These are phyloP conservation scores for Neurospora sp. DNA, from an alignment of 495 filamentous ascomycete genomes.

Conservation along the genomic window DNA sequence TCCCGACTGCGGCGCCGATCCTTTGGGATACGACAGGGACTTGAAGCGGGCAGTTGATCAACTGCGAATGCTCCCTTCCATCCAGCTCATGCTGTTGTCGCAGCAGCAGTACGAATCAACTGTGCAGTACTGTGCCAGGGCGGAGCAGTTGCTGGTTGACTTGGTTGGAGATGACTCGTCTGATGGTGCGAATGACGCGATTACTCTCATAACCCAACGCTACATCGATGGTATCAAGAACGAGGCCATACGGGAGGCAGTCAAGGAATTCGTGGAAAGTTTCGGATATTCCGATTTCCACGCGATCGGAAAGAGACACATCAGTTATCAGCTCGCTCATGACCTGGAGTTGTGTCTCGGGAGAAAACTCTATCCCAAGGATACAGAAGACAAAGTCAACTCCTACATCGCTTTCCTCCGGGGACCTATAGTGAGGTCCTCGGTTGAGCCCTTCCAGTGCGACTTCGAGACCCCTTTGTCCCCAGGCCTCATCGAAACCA, in stretches of 20 bases:
- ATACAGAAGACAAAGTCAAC: slow-evolving; percentile 20
- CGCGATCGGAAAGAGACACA: slow-evolving; percentile 31
- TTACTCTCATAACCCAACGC: slow-evolving; percentile 19
- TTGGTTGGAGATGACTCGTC: slow-evolving; percentile 16
- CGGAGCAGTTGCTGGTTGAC: slow-evolving; percentile 24
- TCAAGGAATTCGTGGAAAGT: slow-evolving; percentile 24
- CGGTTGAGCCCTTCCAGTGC: not conserved
- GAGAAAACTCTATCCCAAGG: slow-evolving; percentile 25
- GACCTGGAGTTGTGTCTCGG: slow-evolving; percentile 39
- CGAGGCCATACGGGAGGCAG: slow-evolving; percentile 22
- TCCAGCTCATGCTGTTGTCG: slow-evolving; percentile 36
- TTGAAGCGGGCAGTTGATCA: slow-evolving; percentile 29
- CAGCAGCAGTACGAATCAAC: slow-evolving; percentile 38
- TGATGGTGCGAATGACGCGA: slow-evolving; percentile 7
- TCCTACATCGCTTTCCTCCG: slow-evolving; percentile 30
- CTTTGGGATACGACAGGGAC: slow-evolving; percentile 35
- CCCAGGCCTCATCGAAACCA: slow-evolving; percentile 7
- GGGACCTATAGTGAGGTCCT: slow-evolving; percentile 5
- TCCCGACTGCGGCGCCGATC: slow-evolving; percentile 24
- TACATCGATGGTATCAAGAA: slow-evolving; percentile 37
- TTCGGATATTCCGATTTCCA: slow-evolving; percentile 11
- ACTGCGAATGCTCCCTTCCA: slow-evolving; percentile 34
- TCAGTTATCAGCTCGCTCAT: slow-evolving; percentile 34
- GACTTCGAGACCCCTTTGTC: slow-evolving; percentile 20
- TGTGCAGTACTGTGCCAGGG: slow-evolving; percentile 30